These are phyloP conservation scores for Piromyces finnis DNA, from an alignment of 192 early-diverging fungal species.

Conservation along the genomic window DNA sequence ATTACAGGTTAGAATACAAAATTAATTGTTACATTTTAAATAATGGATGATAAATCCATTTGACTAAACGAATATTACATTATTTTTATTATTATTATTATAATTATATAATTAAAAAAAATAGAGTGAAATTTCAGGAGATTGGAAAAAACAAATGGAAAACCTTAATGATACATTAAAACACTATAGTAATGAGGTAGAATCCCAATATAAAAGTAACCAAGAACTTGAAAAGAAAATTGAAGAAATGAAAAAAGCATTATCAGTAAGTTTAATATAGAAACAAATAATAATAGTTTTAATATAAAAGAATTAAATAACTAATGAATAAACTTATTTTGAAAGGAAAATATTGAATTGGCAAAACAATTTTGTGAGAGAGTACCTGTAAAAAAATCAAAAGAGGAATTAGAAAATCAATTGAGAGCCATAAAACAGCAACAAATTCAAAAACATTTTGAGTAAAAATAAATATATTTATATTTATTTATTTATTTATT, in stretches of 20 bases:
- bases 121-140: not conserved
- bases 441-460: conserved; percentile 30
- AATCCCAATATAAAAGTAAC: not conserved
- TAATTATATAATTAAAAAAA: too few species aligned
- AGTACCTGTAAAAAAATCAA: conserved; percentile 24
- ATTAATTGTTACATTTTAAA: too few species aligned
- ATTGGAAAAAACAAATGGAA: not conserved
- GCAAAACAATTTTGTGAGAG: conserved; percentile 42
- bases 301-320: too few species aligned
- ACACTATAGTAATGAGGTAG: not conserved
- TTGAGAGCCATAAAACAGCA: conserved; percentile 27
- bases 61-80: too few species aligned
- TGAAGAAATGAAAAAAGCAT: not conserved
- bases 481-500: too few species aligned
- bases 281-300: not conserved
- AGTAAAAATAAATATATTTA: conserved; percentile 5
- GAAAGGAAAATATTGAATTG: conserved; percentile 19
- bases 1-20: conserved; percentile 6
- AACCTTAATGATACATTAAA: not conserved
- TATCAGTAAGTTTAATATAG: not conserved
- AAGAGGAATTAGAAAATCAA: conserved; percentile 32
- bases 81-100: too few species aligned
- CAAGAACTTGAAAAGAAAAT: not conserved
- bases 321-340: not conserved
- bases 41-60: too few species aligned